These are phyloP conservation scores for Dictyostelium citrinum DNA, from an alignment of 78 protist genomes.

Conservation along the genomic window DNA sequence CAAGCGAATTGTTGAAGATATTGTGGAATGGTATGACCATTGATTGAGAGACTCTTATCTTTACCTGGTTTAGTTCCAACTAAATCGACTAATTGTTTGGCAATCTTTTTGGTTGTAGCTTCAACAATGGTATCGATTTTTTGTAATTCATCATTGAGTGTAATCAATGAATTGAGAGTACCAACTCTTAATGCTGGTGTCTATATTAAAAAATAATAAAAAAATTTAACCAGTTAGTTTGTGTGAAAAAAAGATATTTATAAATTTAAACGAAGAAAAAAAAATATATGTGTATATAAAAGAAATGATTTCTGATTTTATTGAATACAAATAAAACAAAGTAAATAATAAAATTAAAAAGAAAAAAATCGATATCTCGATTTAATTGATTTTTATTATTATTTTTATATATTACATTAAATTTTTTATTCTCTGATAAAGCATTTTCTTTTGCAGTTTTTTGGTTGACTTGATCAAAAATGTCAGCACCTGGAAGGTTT, in stretches of 20 bases:
- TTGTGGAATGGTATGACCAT: conserved; percentile 55
- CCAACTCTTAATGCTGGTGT: conserved; percentile 79
- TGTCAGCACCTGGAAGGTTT: conserved; percentile 37
- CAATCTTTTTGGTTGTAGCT: conserved; percentile 49
- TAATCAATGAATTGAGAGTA: conserved; percentile 67
- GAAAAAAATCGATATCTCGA: background rate
- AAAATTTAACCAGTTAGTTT: background rate
- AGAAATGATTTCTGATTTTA: too few species aligned
- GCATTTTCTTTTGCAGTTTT: conserved; percentile 58
- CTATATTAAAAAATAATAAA: background rate
- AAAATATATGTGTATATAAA: too few species aligned
- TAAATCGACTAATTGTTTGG: conserved; percentile 61
- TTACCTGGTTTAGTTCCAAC: conserved; percentile 71
- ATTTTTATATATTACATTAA: conserved; percentile 17
- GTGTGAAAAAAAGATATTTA: too few species aligned
- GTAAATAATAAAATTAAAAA: too few species aligned
- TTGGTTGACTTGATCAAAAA: conserved; percentile 56
- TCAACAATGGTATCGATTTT: conserved; percentile 70
- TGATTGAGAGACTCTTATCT: conserved; percentile 58
- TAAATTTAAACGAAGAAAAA: too few species aligned
- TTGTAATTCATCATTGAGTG: conserved; percentile 75
- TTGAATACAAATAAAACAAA: too few species aligned
- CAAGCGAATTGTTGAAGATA: conserved; percentile 53
- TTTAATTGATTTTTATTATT: background rate
- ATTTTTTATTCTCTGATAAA: conserved; percentile 52